Evolutionary conservation across 2,329 filamentous ascomycete genomes (phyloP), one percentile per base, ranked within the genome.

Genomic region (Alternaria incomplexa): DNA sequence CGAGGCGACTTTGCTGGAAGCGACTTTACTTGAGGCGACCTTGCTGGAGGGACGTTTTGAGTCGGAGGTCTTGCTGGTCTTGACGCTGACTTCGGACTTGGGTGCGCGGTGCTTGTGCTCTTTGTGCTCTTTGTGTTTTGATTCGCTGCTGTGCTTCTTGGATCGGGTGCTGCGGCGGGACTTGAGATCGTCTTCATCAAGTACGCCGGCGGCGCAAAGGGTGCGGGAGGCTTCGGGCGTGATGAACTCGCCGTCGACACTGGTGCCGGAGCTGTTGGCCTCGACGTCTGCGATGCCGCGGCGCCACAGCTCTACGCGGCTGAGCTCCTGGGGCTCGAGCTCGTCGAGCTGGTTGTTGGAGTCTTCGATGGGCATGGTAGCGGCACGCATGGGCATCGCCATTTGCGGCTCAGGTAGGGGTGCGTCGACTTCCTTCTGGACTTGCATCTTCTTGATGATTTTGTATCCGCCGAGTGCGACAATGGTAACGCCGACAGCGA

Each of bases 401-500:
- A 64, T 46, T 40, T 52, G 28, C 22, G 48, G 30, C 52, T 48
- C 30, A 2, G 23, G 67, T 15, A 40, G 22, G 10, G 68, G 58
- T 57, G 70, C 60, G 25, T 73, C 72, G 26, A 79, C 77, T 10
- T 74, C 76, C 32, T 82, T 81, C 61, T 81, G 81, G 13, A 77
- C 82, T 73, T 84, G 83, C 69, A 98, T 92, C 71, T 89, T 90
- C 85, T 97, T 96, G 81, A 99, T 90, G 78, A 99, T 97, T 82
- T 97, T 98, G 87, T 93, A 98, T 6, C 96, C 95, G 57, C 96
- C 96, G 63, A 99, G 93, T 78, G 96, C 94, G 73, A 99, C 93
- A 9, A 98, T 90, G 0, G 96, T 98, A n/a, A 97, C 90, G 13
- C 96, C 96, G 0, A 97, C 89, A 1, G 92, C 93, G 13, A 97